These are phyloP conservation scores for Agroathelia rolfsii DNA, from an alignment of 1,284 basidiomycete genomes.

Conservation along the genomic window DNA sequence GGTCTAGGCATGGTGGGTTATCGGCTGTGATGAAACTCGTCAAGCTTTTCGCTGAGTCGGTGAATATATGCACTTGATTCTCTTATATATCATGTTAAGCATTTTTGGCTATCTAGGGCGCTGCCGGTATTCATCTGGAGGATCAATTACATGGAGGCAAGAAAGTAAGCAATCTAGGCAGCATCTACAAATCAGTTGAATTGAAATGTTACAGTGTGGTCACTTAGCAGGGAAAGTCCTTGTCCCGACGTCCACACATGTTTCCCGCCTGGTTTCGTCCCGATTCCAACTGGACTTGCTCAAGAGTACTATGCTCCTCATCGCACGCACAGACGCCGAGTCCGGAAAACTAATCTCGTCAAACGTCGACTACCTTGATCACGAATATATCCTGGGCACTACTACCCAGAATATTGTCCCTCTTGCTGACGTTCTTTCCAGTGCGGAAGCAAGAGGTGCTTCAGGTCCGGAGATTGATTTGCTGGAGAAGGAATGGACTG, in stretches of 20 bases:
- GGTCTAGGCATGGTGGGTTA: slow-evolving; percentile 73
- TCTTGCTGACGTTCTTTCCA: slow-evolving; percentile 66
- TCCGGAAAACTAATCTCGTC: slow-evolving; percentile 81
- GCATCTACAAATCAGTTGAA: slow-evolving; percentile 2
- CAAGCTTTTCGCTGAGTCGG: slow-evolving; percentile 86
- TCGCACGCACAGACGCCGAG: slow-evolving; percentile 89
- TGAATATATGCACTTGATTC: slow-evolving; percentile 22
- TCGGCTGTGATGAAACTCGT: slow-evolving; percentile 96
- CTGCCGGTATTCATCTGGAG: slow-evolving; percentile 83
- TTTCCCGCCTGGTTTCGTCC: slow-evolving; percentile 73
- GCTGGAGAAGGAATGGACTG: slow-evolving; percentile 74
- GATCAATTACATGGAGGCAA: slow-evolving; percentile 90
- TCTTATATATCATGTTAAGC: not conserved
- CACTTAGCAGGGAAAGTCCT: slow-evolving; percentile 92
- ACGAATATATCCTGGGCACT: slow-evolving; percentile 73
- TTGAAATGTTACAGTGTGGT: slow-evolving; percentile 48
- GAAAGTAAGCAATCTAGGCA: slow-evolving; percentile 39
- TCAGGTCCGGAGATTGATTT: slow-evolving; percentile 64
- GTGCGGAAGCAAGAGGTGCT: slow-evolving; percentile 64
- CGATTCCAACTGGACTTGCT: slow-evolving; percentile 87
- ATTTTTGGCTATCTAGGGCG: slow-evolving; percentile 40
- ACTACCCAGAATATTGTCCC: slow-evolving; percentile 42
- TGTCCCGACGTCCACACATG: slow-evolving; percentile 80
- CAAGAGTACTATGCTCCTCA: slow-evolving; percentile 79
- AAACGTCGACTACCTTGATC: slow-evolving; percentile 73